phyloP scores from a whole-genome alignment of 2,329 filamentous ascomycete genomes.

The Cytospora piceicola region DNA sequence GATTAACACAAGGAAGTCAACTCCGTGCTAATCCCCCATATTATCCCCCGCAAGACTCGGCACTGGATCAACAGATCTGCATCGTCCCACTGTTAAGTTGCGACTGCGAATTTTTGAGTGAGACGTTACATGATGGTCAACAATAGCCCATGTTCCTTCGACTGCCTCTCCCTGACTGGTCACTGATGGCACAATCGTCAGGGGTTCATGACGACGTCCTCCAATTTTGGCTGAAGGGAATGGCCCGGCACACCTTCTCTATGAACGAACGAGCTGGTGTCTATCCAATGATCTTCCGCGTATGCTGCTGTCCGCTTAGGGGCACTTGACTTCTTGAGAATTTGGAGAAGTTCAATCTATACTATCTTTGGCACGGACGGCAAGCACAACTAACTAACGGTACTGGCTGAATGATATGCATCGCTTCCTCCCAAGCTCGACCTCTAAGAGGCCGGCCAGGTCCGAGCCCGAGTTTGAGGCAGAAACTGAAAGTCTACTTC shows the following conservation, averaged over 20 bases:
- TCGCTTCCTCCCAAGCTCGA: not conserved
- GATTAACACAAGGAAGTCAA: not conserved
- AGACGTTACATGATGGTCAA: not conserved
- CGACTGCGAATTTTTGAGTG: not conserved
- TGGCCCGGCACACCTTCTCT: not conserved
- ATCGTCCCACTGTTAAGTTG: not conserved
- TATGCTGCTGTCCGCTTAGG: not conserved
- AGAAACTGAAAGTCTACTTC: slow-evolving; percentile 3
- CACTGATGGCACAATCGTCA: slow-evolving; percentile 21
- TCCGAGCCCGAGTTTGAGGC: slow-evolving; percentile 6
- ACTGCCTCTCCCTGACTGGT: not conserved
- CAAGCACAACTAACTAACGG: not conserved
- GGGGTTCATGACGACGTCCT: slow-evolving; percentile 13
- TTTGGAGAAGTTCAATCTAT: not conserved
- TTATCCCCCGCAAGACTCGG: not conserved
- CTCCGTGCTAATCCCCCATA: not conserved
- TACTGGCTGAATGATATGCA: no score
- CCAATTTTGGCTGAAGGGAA: not conserved
- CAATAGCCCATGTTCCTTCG: not conserved
- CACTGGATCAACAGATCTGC: not conserved
- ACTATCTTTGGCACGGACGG: not conserved
- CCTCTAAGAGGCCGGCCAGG: not conserved
- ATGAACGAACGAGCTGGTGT: not conserved
- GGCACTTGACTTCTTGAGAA: not conserved
- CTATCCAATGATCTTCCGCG: no score